Percentiles rank a stretch among this genome's conserved stretches.
phyloP scores from a whole-genome alignment of 257 asterid genomes.

The Nicotiana knightiana region DNA sequence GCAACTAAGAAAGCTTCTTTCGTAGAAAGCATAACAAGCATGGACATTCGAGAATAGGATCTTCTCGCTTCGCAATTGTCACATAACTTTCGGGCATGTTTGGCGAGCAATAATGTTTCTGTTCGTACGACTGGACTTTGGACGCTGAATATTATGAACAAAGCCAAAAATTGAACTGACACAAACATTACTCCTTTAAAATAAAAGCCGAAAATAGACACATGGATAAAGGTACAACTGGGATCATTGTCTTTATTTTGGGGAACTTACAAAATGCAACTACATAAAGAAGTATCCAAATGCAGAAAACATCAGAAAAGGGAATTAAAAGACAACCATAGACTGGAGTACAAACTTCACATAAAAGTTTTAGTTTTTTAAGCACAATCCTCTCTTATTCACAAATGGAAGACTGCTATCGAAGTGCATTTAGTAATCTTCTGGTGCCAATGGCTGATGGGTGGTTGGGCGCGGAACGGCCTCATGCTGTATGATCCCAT shows the following conservation, averaged over 20 bases:
- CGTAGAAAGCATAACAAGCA: too few relatives aligned
- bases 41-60: background rate
- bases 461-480: constrained; percentile 39
- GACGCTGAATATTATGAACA: background rate
- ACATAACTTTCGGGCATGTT: background rate
- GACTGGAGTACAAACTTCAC: background rate
- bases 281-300: background rate
- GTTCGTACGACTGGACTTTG: too few relatives aligned
- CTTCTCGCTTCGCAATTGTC: background rate
- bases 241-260: background rate
- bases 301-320: background rate
- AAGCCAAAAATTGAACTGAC: background rate
- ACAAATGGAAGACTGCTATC: background rate
- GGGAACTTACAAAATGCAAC: background rate
- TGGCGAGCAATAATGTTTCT: background rate
- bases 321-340: background rate
- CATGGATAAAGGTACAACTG: background rate
- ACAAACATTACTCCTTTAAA: background rate
- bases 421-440: constrained; percentile 50
- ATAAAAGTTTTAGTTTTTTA: background rate
- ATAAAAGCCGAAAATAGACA: background rate
- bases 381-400: background rate
- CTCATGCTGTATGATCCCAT: constrained; percentile 49
- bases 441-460: constrained; percentile 92
- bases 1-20: too few relatives aligned